Conservation (phyloP, 345 rosid genomes). For the Brassica napus region DNA sequence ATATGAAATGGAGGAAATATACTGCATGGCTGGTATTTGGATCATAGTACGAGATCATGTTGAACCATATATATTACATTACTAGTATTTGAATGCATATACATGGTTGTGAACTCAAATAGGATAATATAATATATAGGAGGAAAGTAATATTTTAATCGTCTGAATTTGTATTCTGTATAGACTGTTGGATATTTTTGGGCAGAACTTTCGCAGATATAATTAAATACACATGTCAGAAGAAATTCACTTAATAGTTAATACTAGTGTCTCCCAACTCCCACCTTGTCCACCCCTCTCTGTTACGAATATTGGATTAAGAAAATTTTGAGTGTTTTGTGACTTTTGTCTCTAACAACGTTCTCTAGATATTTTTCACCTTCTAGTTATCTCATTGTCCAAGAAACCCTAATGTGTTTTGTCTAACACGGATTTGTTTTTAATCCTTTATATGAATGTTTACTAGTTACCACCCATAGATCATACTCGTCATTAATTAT, state of each 20-base stretch:
- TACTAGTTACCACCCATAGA: too few species aligned
- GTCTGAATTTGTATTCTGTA: constrained; percentile 13
- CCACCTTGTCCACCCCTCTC: background rate
- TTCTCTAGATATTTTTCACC: background rate
- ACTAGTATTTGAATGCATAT: too few species aligned
- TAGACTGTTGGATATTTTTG: constrained; percentile 5
- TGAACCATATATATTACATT: too few species aligned
- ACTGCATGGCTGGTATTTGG: too few species aligned
- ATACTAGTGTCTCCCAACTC: background rate
- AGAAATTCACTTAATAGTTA: constrained; percentile 28
- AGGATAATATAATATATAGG: too few species aligned
- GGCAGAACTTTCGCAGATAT: constrained; percentile 29
- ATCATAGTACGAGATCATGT: too few species aligned
- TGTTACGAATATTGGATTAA: background rate
- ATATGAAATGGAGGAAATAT: too few species aligned
- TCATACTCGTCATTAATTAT: too few species aligned
- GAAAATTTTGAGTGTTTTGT: background rate
- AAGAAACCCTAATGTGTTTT: constrained; percentile 1
- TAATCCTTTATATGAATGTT: too few species aligned
- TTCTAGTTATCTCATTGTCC: background rate
- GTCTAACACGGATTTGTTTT: background rate
- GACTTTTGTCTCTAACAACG: background rate
- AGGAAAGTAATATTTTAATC: too few species aligned
- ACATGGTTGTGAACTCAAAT: too few species aligned
- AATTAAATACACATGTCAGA: constrained; percentile 34